Evolutionary conservation across 2,329 filamentous ascomycete genomes (phyloP).

Genomic region (Xylariales sp.): DNA sequence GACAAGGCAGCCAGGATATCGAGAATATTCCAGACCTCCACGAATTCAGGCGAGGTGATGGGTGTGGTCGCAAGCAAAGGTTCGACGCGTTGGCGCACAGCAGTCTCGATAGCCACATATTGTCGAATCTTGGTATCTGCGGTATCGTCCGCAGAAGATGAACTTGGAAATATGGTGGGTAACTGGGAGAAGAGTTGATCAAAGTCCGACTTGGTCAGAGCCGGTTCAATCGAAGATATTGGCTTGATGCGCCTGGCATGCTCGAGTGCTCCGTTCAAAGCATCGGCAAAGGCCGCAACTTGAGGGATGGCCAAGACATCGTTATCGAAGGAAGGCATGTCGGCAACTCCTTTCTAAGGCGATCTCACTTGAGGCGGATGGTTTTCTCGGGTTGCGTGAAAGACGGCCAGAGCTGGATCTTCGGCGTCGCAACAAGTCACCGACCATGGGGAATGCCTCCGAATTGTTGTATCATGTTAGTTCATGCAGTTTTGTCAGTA

Average conservation of each 20-base stretch:
- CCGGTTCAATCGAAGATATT: constrained; percentile 62
- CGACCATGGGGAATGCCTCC: neutral
- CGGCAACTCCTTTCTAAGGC: constrained; percentile 22
- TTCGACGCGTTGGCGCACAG: constrained; percentile 76
- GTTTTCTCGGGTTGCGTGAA: constrained; percentile 11
- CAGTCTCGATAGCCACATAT: constrained; percentile 75
- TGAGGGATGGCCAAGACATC: constrained; percentile 45
- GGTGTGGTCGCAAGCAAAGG: constrained; percentile 66
- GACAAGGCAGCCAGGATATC: constrained; percentile 88
- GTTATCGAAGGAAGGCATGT: constrained; percentile 45
- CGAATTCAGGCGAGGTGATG: constrained; percentile 74
- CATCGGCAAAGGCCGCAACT: constrained; percentile 46
- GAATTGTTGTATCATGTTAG: constrained; percentile 3
- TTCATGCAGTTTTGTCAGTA: neutral
- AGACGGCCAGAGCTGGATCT: neutral
- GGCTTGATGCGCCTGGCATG: constrained; percentile 57
- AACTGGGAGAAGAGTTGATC: constrained; percentile 43
- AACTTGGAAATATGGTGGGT: constrained; percentile 32
- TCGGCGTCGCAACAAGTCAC: constrained; percentile 5
- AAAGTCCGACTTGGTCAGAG: constrained; percentile 66
- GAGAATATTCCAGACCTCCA: constrained; percentile 86
- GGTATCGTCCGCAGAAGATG: constrained; percentile 20
- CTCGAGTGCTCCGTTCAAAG: constrained; percentile 54
- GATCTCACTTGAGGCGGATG: too few relatives aligned
- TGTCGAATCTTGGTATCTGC: constrained; percentile 45